These are phyloP conservation scores for Phytophthora agathidicida DNA, from an alignment of 352 stramenopile species.

Conservation along the genomic window DNA sequence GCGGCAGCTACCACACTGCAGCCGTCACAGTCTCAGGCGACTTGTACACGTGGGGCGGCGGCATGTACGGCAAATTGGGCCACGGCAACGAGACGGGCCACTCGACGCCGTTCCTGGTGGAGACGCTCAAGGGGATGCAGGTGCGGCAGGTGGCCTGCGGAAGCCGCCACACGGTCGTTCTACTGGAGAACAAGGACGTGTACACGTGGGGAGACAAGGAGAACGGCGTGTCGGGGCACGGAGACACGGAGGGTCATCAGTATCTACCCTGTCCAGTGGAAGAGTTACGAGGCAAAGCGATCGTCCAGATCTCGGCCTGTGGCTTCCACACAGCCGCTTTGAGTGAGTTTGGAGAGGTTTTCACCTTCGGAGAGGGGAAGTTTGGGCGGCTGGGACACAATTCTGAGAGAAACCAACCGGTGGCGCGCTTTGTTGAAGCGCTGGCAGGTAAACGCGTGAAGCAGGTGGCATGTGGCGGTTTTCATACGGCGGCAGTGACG, in stretches of 20 bases:
- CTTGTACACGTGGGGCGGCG: slow-evolving; percentile 94
- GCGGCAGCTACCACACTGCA: slow-evolving; percentile 96
- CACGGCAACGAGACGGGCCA: slow-evolving; percentile 94
- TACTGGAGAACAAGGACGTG: slow-evolving; percentile 89
- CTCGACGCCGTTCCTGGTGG: slow-evolving; percentile 93
- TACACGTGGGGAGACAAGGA: slow-evolving; percentile 97
- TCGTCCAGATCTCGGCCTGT: slow-evolving; percentile 91
- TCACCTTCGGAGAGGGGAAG: slow-evolving; percentile 94
- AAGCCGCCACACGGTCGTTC: slow-evolving; percentile 93
- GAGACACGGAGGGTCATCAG: slow-evolving; percentile 95
- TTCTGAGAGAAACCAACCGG: slow-evolving; percentile 82
- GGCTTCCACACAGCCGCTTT: slow-evolving; percentile 87
- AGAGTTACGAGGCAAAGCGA: slow-evolving; percentile 82
- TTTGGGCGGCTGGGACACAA: slow-evolving; percentile 88
- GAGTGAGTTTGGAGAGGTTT: slow-evolving; percentile 91
- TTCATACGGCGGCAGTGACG: slow-evolving; percentile 87
- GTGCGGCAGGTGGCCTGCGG: slow-evolving; percentile 95
- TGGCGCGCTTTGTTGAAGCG: slow-evolving; percentile 74
- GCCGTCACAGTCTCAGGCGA: slow-evolving; percentile 94
- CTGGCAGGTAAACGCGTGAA: slow-evolving; percentile 79
- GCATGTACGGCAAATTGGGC: slow-evolving; percentile 96
- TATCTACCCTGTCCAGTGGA: slow-evolving; percentile 93
- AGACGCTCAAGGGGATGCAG: slow-evolving; percentile 90
- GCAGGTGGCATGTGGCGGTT: slow-evolving; percentile 89
- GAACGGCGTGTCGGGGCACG: slow-evolving; percentile 95